Conservation (phyloP, 345 rosid genomes). For the Noccaea bulbosa region DNA sequence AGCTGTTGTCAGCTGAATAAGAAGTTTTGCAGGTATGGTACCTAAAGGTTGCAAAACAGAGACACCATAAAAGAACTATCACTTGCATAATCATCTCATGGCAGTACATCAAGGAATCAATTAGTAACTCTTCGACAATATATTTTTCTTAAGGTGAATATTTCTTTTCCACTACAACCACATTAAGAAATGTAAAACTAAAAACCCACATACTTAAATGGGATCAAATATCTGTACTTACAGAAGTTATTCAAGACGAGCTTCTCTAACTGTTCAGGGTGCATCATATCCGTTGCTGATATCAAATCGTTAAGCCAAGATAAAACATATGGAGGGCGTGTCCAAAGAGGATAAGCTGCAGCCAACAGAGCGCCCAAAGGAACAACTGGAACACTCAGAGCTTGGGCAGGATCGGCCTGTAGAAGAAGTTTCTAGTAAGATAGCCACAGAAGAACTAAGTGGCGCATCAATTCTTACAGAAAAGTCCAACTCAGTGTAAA, state of each 20-base stretch:
- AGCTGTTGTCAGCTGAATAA: conserved; percentile 91
- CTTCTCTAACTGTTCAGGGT: conserved; percentile 86
- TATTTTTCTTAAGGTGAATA: too few relatives aligned
- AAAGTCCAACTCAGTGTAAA: conserved; percentile 12
- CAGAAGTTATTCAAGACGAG: conserved; percentile 91
- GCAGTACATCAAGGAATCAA: conserved; percentile 13
- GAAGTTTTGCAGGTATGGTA: conserved; percentile 88
- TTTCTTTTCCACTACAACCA: too few relatives aligned
- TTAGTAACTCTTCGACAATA: neutral
- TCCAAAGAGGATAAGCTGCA: conserved; percentile 86
- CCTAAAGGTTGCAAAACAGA: conserved; percentile 53
- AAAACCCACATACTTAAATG: conserved; percentile 11
- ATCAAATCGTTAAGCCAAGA: conserved; percentile 86
- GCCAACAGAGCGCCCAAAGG: conserved; percentile 85
- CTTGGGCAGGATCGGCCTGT: conserved; percentile 98
- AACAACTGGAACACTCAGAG: conserved; percentile 89
- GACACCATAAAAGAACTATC: conserved; percentile 8
- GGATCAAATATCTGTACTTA: conserved; percentile 50
- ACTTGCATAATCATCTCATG: conserved; percentile 18
- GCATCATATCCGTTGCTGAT: conserved; percentile 97
- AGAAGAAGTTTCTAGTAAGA: conserved; percentile 38
- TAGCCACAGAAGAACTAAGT: conserved; percentile 22
- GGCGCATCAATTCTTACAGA: conserved; percentile 16
- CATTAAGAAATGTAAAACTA: neutral
- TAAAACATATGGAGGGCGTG: conserved; percentile 77